Evolutionary conservation across 2,329 filamentous ascomycete species (phyloP).

Genomic region (Venturia carpophila): DNA sequence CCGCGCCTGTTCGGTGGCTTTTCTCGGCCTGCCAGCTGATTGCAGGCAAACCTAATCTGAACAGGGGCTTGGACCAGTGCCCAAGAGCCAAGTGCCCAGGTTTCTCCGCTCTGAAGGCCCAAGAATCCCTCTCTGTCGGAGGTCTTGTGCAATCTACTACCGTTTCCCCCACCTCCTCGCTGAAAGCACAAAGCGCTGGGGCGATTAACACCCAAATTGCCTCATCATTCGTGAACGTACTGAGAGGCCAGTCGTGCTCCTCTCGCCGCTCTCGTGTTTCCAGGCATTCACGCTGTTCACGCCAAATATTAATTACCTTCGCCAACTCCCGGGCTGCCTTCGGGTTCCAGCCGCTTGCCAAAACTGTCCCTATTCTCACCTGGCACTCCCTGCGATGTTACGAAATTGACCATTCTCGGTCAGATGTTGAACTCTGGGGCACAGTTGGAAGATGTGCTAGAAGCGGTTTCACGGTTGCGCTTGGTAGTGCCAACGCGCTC

Average conservation of each 20-base stretch:
- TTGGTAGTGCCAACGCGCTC: not conserved
- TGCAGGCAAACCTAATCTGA: not conserved
- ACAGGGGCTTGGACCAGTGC: not conserved
- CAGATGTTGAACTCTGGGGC: not conserved
- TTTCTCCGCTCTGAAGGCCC: not conserved
- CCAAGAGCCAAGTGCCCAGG: not conserved
- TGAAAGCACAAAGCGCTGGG: not conserved
- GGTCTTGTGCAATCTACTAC: not conserved
- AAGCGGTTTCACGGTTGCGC: not conserved
- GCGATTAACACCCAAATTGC: not conserved
- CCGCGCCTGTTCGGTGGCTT: not conserved
- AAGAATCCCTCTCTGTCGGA: conserved; percentile 10
- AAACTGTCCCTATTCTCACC: not conserved
- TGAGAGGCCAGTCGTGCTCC: not conserved
- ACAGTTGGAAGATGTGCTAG: too few relatives aligned
- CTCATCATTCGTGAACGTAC: not conserved
- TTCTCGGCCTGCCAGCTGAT: not conserved
- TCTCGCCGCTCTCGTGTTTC: not conserved
- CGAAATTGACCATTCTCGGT: not conserved
- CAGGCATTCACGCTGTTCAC: not conserved
- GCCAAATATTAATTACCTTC: too few relatives aligned
- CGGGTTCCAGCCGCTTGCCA: not conserved
- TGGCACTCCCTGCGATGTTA: not conserved
- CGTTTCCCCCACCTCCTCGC: conserved; percentile 4
- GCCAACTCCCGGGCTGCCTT: not conserved